phyloP scores from a whole-genome alignment of 441 rosid species.

The Corymbia citriodora region DNA sequence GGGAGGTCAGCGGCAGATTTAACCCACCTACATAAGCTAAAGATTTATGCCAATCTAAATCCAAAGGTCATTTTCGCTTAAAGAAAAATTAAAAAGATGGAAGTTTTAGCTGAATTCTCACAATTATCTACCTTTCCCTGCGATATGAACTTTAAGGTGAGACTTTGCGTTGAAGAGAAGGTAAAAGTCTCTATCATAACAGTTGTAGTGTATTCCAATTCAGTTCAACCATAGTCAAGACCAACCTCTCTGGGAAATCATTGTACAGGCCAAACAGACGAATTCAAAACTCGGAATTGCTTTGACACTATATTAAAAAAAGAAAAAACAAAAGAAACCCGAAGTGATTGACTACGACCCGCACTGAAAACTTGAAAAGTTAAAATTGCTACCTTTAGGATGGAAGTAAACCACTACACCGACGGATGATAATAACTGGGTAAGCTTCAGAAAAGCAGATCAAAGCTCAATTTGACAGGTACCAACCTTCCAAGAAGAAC shows the following conservation, averaged over 20 bases:
- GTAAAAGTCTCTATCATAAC: constrained; percentile 52
- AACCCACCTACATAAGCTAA: background rate
- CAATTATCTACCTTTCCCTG: background rate
- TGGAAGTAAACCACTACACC: background rate
- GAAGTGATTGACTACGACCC: background rate
- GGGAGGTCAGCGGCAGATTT: background rate
- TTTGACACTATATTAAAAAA: background rate
- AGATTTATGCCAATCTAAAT: background rate
- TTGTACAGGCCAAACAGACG: background rate
- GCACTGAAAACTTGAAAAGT: background rate
- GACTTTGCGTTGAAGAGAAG: constrained; percentile 84
- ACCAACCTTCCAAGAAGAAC: background rate
- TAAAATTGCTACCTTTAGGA: background rate
- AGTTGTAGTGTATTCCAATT: constrained; percentile 43
- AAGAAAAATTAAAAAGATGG: background rate
- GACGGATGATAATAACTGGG: background rate
- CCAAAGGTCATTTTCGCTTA: background rate
- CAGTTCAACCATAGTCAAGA: constrained; percentile 10
- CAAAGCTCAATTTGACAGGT: background rate
- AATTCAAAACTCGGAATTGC: background rate
- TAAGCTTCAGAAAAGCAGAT: background rate
- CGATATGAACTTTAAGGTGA: constrained; percentile 14
- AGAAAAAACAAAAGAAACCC: background rate
- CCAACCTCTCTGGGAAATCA: constrained; percentile 19
- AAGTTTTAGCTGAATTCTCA: background rate